A percentile compares a stretch with the other conserved stretches of the same genome.
Conservation (phyloP, 441 rosid species). For the Adansonia grandidieri region DNA sequence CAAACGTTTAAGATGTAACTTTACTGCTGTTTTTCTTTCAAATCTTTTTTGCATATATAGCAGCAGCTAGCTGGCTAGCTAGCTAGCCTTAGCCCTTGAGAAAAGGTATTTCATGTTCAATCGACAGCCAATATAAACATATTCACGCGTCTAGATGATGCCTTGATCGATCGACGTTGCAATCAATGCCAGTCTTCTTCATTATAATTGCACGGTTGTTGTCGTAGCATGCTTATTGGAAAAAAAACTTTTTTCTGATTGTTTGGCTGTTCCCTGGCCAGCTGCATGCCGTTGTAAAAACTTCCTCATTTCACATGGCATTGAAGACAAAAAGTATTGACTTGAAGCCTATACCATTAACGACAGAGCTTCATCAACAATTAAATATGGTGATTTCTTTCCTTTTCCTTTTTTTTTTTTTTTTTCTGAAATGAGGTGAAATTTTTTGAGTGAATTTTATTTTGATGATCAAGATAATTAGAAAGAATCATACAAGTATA, state of each 20-base stretch:
- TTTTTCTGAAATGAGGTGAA: background rate
- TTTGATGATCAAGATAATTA: background rate
- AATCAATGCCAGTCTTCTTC: slow-evolving; percentile 18
- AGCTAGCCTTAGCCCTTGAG: too few species aligned
- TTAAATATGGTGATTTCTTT: background rate
- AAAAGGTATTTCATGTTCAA: background rate
- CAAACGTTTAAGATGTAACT: background rate
- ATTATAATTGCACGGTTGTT: slow-evolving; percentile 1
- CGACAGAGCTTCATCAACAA: background rate
- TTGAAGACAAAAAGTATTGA: background rate
- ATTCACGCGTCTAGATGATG: background rate
- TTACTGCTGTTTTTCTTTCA: background rate
- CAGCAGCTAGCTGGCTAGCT: background rate
- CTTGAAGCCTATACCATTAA: background rate
- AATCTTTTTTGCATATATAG: background rate
- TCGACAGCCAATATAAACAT: background rate
- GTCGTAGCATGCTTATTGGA: background rate
- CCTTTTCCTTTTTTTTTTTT: too few species aligned
- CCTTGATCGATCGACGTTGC: background rate
- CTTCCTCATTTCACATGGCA: slow-evolving; percentile 17
- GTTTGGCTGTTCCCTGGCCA: background rate
- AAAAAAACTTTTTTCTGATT: background rate
- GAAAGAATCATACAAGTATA: too few species aligned
- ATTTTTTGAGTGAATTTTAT: background rate
- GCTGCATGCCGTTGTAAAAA: background rate